Conservation (phyloP, 208 protist genomes). For the Porcisia deanei region DNA sequence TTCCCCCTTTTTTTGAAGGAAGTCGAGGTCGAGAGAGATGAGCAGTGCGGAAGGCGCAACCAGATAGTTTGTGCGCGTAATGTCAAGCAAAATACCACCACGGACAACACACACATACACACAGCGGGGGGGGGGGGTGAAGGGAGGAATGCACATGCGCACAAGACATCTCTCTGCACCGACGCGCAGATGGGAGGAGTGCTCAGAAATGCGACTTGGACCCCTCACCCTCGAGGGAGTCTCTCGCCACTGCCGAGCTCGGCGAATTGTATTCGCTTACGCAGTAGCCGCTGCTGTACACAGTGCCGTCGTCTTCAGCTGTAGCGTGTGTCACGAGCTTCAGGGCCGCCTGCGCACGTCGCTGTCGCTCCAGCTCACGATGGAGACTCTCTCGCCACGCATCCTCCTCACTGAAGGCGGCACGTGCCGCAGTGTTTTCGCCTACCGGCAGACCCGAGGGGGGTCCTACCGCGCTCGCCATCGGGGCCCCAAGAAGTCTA, state of each 20-base stretch:
- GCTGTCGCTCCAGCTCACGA: constrained; percentile 36
- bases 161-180: not conserved
- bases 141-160: not conserved
- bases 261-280: constrained; percentile 13
- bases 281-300: constrained; percentile 32
- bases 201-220: not conserved
- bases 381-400: constrained; percentile 30
- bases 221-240: not conserved
- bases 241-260: constrained; percentile 20
- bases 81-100: not conserved
- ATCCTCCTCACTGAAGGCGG: constrained; percentile 29
- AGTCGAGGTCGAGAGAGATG: not conserved
- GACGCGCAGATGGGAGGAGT: not conserved
- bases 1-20: not conserved
- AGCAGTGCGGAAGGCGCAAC: too few relatives aligned
- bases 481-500: constrained; percentile 12
- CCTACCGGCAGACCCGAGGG: not conserved
- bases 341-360: constrained; percentile 28
- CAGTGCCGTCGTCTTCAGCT: constrained; percentile 5
- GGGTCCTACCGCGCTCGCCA: not conserved
- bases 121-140: not conserved
- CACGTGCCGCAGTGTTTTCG: constrained; percentile 20
- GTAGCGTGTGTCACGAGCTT: constrained; percentile 18
- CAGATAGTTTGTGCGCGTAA: not conserved
- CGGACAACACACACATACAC: not conserved